Conservation (phyloP, 768 basidiomycete genomes). For the Lactarius sanguifluus region DNA sequence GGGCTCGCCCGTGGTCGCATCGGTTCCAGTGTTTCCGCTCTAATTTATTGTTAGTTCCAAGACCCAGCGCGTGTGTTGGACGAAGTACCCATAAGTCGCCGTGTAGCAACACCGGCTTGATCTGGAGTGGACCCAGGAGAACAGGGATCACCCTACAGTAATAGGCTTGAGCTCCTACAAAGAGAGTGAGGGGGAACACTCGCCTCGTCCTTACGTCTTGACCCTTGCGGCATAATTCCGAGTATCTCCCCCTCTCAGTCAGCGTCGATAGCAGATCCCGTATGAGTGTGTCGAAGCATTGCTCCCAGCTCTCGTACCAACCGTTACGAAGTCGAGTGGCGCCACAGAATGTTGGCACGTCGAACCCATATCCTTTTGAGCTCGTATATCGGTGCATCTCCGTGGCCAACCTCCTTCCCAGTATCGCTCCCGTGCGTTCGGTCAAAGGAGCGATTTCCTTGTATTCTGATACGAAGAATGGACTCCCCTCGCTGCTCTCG, state of each 20-base stretch:
- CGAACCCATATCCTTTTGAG: conserved; percentile 62
- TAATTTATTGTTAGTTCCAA: conserved; percentile 32
- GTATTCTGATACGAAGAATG: conserved; percentile 76
- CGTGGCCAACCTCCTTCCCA: conserved; percentile 62
- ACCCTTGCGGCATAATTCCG: conserved; percentile 51
- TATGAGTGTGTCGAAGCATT: conserved; percentile 63
- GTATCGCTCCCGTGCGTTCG: conserved; percentile 43
- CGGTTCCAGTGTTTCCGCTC: conserved; percentile 74
- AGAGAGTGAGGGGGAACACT: not conserved
- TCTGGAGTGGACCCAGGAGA: conserved; percentile 55
- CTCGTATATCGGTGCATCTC: conserved; percentile 64
- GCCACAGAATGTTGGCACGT: conserved; percentile 75
- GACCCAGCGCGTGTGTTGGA: not conserved
- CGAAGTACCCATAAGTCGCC: conserved; percentile 75
- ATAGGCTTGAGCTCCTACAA: not conserved
- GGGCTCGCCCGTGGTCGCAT: conserved; percentile 52
- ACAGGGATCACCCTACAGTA: conserved; percentile 65
- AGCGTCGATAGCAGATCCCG: conserved; percentile 54
- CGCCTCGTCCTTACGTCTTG: conserved; percentile 50
- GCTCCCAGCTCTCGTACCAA: conserved; percentile 70
- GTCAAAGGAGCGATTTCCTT: conserved; percentile 55
- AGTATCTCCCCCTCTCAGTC: conserved; percentile 41
- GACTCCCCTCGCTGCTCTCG: conserved; percentile 40
- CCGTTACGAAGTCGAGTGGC: conserved; percentile 68
- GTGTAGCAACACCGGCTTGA: conserved; percentile 70